phyloP scores from a whole-genome alignment of 352 stramenopile genomes.

The Peronospora destructor region DNA sequence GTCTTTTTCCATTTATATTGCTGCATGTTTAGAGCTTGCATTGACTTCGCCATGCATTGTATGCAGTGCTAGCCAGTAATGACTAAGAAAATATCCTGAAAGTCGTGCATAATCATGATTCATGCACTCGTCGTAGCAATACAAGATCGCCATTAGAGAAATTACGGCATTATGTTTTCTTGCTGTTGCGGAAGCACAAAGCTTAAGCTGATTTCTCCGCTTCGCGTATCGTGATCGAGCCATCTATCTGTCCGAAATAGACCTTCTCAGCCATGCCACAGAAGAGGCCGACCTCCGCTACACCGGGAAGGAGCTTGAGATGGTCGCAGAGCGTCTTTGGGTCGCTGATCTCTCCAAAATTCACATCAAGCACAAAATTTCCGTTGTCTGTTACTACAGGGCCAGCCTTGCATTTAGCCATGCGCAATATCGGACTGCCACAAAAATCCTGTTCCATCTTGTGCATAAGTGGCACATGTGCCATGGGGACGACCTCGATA shows the following conservation, averaged over 20 bases:
- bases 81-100: not conserved
- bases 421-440: slow-evolving; percentile 59
- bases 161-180: slow-evolving; percentile 8
- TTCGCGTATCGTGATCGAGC: slow-evolving; percentile 63
- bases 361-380: slow-evolving; percentile 88
- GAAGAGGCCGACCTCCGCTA: slow-evolving; percentile 87
- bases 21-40: slow-evolving; percentile 32
- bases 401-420: slow-evolving; percentile 89
- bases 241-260: slow-evolving; percentile 83
- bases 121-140: slow-evolving; percentile 7
- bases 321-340: slow-evolving; percentile 54
- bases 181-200: slow-evolving; percentile 3
- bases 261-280: slow-evolving; percentile 84
- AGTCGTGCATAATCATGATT: not conserved
- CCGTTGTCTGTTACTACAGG: slow-evolving; percentile 97
- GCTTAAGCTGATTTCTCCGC: slow-evolving; percentile 24
- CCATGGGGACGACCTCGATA: slow-evolving; percentile 96
- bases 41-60: slow-evolving; percentile 10
- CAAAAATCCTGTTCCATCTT: slow-evolving; percentile 49
- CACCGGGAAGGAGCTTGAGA: slow-evolving; percentile 77
- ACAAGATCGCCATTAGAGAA: slow-evolving; percentile 12
- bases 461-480: slow-evolving; percentile 91
- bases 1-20: slow-evolving; percentile 11
- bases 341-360: slow-evolving; percentile 74
- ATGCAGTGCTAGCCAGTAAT: slow-evolving; percentile 1